Conservation (phyloP, 2,329 filamentous ascomycete species). For the Zymoseptoria passerinii region DNA sequence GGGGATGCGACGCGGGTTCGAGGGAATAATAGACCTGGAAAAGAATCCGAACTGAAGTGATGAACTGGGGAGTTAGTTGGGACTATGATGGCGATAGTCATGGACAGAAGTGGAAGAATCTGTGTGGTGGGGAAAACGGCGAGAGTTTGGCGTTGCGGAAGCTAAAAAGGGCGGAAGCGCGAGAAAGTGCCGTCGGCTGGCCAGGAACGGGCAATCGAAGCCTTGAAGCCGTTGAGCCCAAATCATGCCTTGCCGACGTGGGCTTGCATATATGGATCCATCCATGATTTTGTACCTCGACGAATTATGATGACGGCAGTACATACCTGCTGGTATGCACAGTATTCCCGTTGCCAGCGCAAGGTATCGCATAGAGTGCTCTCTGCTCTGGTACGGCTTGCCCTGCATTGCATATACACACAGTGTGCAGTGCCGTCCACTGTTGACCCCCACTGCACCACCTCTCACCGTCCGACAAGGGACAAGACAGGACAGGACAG, state of each 20-base stretch:
- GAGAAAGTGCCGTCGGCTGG: not conserved
- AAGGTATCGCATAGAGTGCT: not conserved
- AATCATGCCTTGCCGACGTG: not conserved
- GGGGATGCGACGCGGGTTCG: not conserved
- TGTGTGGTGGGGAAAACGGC: slow-evolving; percentile 2
- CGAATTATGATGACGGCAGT: not conserved
- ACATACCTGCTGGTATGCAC: not conserved
- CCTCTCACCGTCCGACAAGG: too few relatives aligned
- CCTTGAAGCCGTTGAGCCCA: not conserved
- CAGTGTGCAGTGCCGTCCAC: too few relatives aligned
- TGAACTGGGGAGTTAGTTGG: not conserved
- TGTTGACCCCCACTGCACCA: too few relatives aligned
- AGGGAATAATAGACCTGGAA: not conserved
- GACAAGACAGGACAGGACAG: not conserved
- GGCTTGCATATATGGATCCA: not conserved
- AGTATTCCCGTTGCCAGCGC: not conserved
- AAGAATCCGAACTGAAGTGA: not conserved
- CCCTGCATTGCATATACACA: not conserved
- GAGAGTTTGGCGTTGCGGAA: slow-evolving; percentile 3
- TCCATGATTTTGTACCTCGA: too few relatives aligned
- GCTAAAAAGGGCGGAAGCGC: slow-evolving; percentile 2
- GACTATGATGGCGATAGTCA: not conserved
- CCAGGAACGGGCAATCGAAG: too few relatives aligned
- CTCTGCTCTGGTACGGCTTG: not conserved
- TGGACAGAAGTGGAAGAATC: not conserved